These are phyloP conservation scores for Cladosporium phlei DNA, from an alignment of 2,329 filamentous ascomycete genomes.

Conservation along the genomic window DNA sequence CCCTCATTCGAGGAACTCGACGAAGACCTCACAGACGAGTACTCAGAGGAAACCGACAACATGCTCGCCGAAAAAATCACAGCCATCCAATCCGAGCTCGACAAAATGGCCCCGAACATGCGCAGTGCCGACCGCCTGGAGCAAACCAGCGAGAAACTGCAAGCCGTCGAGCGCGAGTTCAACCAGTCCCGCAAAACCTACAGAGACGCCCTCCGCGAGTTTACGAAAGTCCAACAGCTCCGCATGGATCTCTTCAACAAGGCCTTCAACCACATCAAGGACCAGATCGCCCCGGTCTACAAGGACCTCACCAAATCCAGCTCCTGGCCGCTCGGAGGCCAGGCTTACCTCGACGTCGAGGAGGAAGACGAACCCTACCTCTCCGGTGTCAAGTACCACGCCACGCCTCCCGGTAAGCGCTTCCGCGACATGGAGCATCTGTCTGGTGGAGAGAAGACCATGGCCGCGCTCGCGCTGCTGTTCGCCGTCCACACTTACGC, in stretches of 20 bases:
- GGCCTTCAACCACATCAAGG: constrained; percentile 89
- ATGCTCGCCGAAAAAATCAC: constrained; percentile 72
- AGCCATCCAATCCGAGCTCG: constrained; percentile 69
- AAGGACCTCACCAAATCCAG: constrained; percentile 87
- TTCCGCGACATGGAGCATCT: constrained; percentile 99
- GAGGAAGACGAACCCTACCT: constrained; percentile 96
- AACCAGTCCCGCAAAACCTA: constrained; percentile 74
- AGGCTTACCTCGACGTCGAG: constrained; percentile 85
- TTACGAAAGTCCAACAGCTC: constrained; percentile 73
- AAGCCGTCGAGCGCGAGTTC: constrained; percentile 82
- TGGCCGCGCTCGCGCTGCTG: constrained; percentile 91
- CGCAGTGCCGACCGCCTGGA: constrained; percentile 88
- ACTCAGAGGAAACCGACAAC: constrained; percentile 67
- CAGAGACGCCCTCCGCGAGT: constrained; percentile 72
- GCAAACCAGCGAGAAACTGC: constrained; percentile 75
- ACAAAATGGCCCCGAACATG: constrained; percentile 96
- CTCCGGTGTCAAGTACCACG: constrained; percentile 94
- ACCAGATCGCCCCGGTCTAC: constrained; percentile 91
- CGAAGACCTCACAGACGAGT: constrained; percentile 74
- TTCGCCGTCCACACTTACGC: constrained; percentile 97
- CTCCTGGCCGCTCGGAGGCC: constrained; percentile 88
- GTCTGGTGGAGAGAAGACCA: constrained; percentile 96
- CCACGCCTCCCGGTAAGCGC: constrained; percentile 95
- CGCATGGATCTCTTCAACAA: constrained; percentile 91
- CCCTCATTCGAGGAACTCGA: constrained; percentile 79